A percentile compares a stretch with the other conserved stretches of the same genome.
Evolutionary conservation across 2,329 filamentous ascomycete genomes (phyloP).

Genomic region (Scytalidium lignicola): DNA sequence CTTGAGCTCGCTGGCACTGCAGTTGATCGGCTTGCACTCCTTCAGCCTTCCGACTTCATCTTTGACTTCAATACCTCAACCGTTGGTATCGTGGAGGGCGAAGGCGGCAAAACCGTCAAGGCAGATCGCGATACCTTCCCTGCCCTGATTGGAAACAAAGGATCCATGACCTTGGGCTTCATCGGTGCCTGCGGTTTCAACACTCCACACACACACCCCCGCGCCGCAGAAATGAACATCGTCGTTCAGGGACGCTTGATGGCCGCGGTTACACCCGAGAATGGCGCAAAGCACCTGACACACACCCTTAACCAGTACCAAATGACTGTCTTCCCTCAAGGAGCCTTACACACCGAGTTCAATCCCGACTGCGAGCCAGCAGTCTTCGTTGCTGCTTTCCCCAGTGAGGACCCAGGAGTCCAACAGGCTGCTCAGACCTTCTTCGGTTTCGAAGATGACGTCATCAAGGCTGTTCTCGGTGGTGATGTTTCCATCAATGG

Average conservation of each 20-base stretch:
- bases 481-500: slow-evolving; percentile 35
- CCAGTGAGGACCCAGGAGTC: slow-evolving; percentile 46
- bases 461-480: slow-evolving; percentile 42
- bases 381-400: slow-evolving; percentile 46
- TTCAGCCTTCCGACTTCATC: slow-evolving; percentile 41
- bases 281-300: slow-evolving; percentile 32
- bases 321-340: slow-evolving; percentile 51
- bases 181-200: slow-evolving; percentile 50
- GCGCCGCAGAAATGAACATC: slow-evolving; percentile 48
- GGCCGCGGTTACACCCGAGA: slow-evolving; percentile 49
- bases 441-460: slow-evolving; percentile 40
- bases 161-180: slow-evolving; percentile 47
- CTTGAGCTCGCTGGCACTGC: slow-evolving; percentile 31
- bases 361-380: slow-evolving; percentile 49
- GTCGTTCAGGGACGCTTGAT: slow-evolving; percentile 43
- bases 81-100: slow-evolving; percentile 16
- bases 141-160: slow-evolving; percentile 46
- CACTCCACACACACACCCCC: slow-evolving; percentile 51
- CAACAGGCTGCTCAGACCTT: slow-evolving; percentile 45
- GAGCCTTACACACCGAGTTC: slow-evolving; percentile 49
- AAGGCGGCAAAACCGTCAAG: slow-evolving; percentile 44
- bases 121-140: slow-evolving; percentile 54
- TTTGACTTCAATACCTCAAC: slow-evolving; percentile 40
- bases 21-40: slow-evolving; percentile 37
- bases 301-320: slow-evolving; percentile 38